Conservation (phyloP, 1,284 basidiomycete genomes). For the Cutaneotrichosporon daszewskae region DNA sequence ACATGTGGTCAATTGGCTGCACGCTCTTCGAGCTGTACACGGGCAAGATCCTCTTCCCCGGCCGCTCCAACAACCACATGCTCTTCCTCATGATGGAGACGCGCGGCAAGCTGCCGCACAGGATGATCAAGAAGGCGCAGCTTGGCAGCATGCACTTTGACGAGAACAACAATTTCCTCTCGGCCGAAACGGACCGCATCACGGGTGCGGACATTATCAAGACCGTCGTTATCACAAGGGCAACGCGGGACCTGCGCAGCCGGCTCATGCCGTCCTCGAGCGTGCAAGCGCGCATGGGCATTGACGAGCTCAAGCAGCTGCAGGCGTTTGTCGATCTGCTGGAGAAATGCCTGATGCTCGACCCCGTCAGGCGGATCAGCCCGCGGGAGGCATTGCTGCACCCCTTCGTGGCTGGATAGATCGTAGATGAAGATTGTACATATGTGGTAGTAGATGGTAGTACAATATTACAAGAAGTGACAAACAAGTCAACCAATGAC, state of each 20-base stretch:
- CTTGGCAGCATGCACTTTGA: constrained; percentile 93
- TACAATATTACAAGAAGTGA: too few relatives aligned
- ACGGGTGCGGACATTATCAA: constrained; percentile 71
- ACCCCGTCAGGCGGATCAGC: constrained; percentile 76
- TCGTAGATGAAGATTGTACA: background rate
- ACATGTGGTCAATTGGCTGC: constrained; percentile 96
- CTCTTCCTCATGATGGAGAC: constrained; percentile 93
- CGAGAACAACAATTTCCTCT: constrained; percentile 60
- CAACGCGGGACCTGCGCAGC: constrained; percentile 70
- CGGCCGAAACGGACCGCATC: constrained; percentile 73
- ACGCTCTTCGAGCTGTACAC: constrained; percentile 97
- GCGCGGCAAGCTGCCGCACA: constrained; percentile 86
- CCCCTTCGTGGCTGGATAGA: constrained; percentile 60
- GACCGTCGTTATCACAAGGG: constrained; percentile 78
- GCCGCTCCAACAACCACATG: constrained; percentile 97
- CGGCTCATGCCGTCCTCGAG: constrained; percentile 73
- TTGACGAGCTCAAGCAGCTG: constrained; percentile 82
- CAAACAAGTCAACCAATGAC: too few relatives aligned
- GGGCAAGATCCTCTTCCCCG: constrained; percentile 96
- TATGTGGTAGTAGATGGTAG: too few relatives aligned
- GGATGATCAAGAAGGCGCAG: constrained; percentile 88
- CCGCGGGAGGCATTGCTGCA: constrained; percentile 83
- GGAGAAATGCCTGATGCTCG: constrained; percentile 86
- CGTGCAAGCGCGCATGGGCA: constrained; percentile 64
- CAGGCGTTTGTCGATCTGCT: constrained; percentile 81